Evolutionary conservation across 2,329 filamentous ascomycete genomes (phyloP).

Genomic region (Pyricularia grisea): DNA sequence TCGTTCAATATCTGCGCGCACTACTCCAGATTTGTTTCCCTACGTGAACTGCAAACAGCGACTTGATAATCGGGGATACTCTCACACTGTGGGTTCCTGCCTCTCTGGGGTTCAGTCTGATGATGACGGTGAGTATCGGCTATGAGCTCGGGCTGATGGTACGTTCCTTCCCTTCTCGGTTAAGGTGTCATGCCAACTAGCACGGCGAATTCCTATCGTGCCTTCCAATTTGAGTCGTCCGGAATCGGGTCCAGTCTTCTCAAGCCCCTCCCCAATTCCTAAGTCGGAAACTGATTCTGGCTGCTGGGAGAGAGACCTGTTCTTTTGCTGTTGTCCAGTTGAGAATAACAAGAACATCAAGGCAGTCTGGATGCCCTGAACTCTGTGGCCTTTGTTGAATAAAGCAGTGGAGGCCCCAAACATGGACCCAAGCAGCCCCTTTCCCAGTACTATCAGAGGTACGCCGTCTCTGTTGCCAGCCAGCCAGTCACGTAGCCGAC

Average conservation of each 20-base stretch:
- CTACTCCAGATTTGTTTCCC: not conserved
- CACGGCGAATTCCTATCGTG: not conserved
- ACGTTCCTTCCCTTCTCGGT: not conserved
- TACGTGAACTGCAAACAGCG: not conserved
- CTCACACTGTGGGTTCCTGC: not conserved
- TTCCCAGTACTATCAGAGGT: not conserved
- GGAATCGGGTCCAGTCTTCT: not conserved
- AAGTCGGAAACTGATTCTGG: not conserved
- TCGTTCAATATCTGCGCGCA: not conserved
- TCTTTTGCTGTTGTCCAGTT: not conserved
- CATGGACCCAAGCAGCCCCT: not conserved
- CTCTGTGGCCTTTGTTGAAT: not conserved
- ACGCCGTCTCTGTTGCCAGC: not conserved
- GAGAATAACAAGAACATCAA: not conserved
- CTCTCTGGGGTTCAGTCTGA: not conserved
- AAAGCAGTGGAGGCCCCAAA: not conserved
- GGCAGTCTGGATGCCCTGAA: not conserved
- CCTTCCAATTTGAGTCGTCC: not conserved
- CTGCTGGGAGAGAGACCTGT: not conserved
- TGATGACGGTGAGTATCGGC: not conserved
- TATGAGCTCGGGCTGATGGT: not conserved
- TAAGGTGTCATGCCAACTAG: not conserved
- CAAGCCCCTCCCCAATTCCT: not conserved
- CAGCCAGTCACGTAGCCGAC: not conserved
- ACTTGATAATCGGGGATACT: not conserved